Percentiles rank a stretch among this genome's conserved stretches.
These are phyloP conservation scores for Tympanopsis confertula DNA, from an alignment of 2,329 filamentous ascomycete genomes.

Conservation along the genomic window DNA sequence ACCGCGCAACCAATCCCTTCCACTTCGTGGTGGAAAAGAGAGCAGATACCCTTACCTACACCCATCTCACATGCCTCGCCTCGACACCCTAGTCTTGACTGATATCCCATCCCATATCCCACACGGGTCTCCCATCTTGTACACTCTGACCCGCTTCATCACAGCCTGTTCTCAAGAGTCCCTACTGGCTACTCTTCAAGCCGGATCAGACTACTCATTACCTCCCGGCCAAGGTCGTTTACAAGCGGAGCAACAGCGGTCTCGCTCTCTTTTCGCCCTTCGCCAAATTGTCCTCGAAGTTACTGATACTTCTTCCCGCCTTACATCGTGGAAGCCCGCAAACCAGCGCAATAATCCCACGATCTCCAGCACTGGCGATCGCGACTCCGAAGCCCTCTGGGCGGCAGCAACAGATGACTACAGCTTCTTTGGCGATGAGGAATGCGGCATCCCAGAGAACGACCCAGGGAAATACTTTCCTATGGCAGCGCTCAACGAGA, in stretches of 20 bases:
- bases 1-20: background rate
- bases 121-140: slow-evolving; percentile 23
- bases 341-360: slow-evolving; percentile 14
- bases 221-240: slow-evolving; percentile 41
- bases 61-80: slow-evolving; percentile 38
- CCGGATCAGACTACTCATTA: slow-evolving; percentile 41
- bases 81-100: slow-evolving; percentile 42
- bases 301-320: slow-evolving; percentile 14
- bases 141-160: slow-evolving; percentile 38
- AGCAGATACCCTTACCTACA: slow-evolving; percentile 26
- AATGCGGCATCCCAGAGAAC: slow-evolving; percentile 34
- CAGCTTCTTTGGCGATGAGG: slow-evolving; percentile 46
- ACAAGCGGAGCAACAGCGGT: slow-evolving; percentile 31
- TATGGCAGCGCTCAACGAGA: slow-evolving; percentile 25
- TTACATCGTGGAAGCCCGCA: background rate
- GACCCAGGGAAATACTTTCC: slow-evolving; percentile 30
- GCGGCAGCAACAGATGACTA: slow-evolving; percentile 46
- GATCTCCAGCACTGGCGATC: slow-evolving; percentile 44
- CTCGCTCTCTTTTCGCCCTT: slow-evolving; percentile 39
- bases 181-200: slow-evolving; percentile 35
- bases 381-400: slow-evolving; percentile 47
- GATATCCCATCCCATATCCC: slow-evolving; percentile 34
- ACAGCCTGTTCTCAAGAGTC: slow-evolving; percentile 42
- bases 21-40: slow-evolving; percentile 6
- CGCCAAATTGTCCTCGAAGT: slow-evolving; percentile 43